A percentile compares a stretch with the other conserved stretches of the same genome.
phyloP scores from a whole-genome alignment of 1,284 basidiomycete species.

The Volvariella volvacea region DNA sequence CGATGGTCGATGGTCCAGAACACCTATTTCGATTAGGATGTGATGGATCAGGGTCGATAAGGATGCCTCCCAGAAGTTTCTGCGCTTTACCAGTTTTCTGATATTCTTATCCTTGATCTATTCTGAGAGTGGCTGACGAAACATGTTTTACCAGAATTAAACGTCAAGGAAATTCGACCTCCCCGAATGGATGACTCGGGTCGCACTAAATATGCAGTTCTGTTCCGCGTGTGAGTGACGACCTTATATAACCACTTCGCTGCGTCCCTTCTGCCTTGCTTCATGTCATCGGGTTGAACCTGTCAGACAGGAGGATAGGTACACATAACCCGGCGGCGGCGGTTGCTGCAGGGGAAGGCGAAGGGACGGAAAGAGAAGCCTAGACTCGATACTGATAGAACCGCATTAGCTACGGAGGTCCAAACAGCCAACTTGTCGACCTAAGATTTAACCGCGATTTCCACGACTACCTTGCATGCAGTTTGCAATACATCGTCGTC shows the following conservation, averaged over 20 bases:
- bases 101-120: constrained; percentile 7
- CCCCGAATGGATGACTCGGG: constrained; percentile 90
- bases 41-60: too few relatives aligned
- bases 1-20: constrained; percentile 2
- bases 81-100: too few relatives aligned
- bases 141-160: constrained; percentile 52
- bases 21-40: too few relatives aligned
- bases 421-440: constrained; percentile 74
- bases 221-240: constrained; percentile 71
- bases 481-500: constrained; percentile 82
- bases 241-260: neutral
- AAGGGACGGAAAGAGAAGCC: too few relatives aligned
- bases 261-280: neutral
- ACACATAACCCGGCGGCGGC: too few relatives aligned
- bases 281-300: constrained; percentile 1
- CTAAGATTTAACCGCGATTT: constrained; percentile 69
- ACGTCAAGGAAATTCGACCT: constrained; percentile 86
- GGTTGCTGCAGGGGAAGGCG: too few relatives aligned
- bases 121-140: constrained; percentile 12
- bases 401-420: constrained; percentile 77
- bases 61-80: too few relatives aligned
- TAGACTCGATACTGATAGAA: neutral
- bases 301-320: too few relatives aligned
- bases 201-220: constrained; percentile 87
- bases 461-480: constrained; percentile 82